Percentiles rank a stretch among this genome's conserved stretches.
These are phyloP conservation scores for Macrotyloma uniflorum DNA, from an alignment of 306 rosid genomes.

Conservation along the genomic window DNA sequence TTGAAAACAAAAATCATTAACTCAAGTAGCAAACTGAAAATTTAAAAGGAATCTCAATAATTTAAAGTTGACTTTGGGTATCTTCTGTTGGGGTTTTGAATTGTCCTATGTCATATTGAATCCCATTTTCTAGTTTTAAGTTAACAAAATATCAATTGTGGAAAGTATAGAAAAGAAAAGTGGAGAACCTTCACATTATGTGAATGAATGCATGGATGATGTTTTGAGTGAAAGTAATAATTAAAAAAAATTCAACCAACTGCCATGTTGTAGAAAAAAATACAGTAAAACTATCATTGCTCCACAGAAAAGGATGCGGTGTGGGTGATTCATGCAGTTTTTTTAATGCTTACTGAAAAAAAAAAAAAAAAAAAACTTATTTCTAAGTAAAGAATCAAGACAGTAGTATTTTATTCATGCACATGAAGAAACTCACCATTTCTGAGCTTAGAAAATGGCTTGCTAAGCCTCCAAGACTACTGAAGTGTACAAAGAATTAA, in stretches of 20 bases:
- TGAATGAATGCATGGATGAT: neutral
- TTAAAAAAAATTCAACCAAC: neutral
- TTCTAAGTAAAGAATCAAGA: neutral
- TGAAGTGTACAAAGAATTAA: neutral
- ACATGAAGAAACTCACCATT: neutral
- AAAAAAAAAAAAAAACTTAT: neutral
- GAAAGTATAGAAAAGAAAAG: neutral
- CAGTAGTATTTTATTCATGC: neutral
- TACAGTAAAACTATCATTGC: conserved; percentile 19
- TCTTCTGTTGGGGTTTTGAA: neutral
- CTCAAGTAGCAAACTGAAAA: conserved; percentile 17
- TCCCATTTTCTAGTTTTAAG: neutral
- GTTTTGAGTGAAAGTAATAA: neutral
- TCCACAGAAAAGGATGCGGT: neutral
- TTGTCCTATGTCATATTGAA: neutral
- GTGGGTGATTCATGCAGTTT: neutral
- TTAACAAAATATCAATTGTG: too few species aligned
- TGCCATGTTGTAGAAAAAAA: neutral
- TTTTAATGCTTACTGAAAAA: neutral
- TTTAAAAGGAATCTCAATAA: neutral
- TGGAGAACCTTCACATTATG: neutral
- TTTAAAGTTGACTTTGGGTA: conserved; percentile 9
- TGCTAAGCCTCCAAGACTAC: neutral
- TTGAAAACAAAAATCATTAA: neutral
- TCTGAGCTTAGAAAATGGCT: neutral